These are phyloP conservation scores for Volutella citrinella DNA, from an alignment of 2,329 filamentous ascomycete genomes.

Conservation along the genomic window DNA sequence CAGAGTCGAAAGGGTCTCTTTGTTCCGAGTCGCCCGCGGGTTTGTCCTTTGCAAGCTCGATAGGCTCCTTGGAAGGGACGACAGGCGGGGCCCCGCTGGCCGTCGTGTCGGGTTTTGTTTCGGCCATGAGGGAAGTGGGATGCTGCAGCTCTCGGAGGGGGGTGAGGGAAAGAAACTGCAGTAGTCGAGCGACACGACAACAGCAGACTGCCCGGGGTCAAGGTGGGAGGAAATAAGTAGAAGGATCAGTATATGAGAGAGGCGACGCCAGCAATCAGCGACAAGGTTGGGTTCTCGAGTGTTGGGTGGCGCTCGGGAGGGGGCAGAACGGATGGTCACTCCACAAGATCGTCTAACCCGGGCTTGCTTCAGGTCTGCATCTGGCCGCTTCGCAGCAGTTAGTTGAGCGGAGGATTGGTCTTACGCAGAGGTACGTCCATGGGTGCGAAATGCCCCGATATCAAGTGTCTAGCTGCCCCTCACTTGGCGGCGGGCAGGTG, in stretches of 20 bases:
- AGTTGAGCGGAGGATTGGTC: neutral
- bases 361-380: too few relatives aligned
- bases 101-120: slow-evolving; percentile 8
- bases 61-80: slow-evolving; percentile 15
- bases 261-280: too few relatives aligned
- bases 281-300: too few relatives aligned
- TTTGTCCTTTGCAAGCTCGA: slow-evolving; percentile 2
- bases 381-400: too few relatives aligned
- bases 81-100: slow-evolving; percentile 9
- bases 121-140: slow-evolving; percentile 9
- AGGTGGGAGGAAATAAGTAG: too few relatives aligned
- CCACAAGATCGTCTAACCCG: too few relatives aligned
- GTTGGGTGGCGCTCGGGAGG: too few relatives aligned
- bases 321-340: too few relatives aligned
- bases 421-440: slow-evolving; percentile 1
- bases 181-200: too few relatives aligned
- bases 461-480: slow-evolving; percentile 1
- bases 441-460: too few relatives aligned
- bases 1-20: slow-evolving; percentile 9
- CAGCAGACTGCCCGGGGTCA: too few relatives aligned
- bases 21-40: neutral
- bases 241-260: too few relatives aligned
- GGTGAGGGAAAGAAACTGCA: neutral
- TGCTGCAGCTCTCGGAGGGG: neutral
- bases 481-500: neutral